Base-by-base conservation (phyloP, 192 early-diverging fungal species). In the Backusella tuberculispora region DNA sequence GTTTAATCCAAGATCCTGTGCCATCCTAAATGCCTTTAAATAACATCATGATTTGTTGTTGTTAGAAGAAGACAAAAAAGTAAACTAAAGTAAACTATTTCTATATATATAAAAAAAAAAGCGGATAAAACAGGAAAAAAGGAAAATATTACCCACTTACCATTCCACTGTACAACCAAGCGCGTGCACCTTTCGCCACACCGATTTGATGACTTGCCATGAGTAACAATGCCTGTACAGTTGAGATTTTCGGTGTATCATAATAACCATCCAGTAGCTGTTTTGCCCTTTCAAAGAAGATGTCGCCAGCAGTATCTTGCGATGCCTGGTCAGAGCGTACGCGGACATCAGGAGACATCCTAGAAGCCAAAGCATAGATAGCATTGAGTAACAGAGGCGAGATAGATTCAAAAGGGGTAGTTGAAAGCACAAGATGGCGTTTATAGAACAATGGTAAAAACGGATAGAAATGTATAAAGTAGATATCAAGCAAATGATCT, bases 151-250 rank as follows among this genome's bases (percentile, higher is more conserved):
- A 60, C 53, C 53, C 53, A 12, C 72, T 78, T 75, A 82, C 81
- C 89, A 93, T 89, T 15, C 93, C 93, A 67, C 83, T 83, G 76
- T 92, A 90, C 40, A 93, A 79, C 93, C 93, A 94, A 67, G 89
- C 83, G 43, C 87, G 81, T 21, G 90, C 89, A 45, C 91, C 75
- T 56, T 84, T 89, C 81, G 87, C 87, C 19, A 83, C 85, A 38
- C 91, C 91, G 76, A 91, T 89, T 72, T 90, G 88, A 79, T 93
- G 88, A 29, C 81, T 83, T 9, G 88, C 78, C 82, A 93, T 83
- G 37, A 94, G 74, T 69, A 94, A 63, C 69, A 94, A 80, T 0
- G 91, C 87, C 34, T 91, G 89, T 19, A 90, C 84, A 6, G 88
- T 87, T 3, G 89, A 90, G 67, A 88, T 83, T 5, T 81, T 77